Evolutionary conservation across 2,329 filamentous ascomycete species (phyloP).

Genomic region (Drechslerella dactyloides): DNA sequence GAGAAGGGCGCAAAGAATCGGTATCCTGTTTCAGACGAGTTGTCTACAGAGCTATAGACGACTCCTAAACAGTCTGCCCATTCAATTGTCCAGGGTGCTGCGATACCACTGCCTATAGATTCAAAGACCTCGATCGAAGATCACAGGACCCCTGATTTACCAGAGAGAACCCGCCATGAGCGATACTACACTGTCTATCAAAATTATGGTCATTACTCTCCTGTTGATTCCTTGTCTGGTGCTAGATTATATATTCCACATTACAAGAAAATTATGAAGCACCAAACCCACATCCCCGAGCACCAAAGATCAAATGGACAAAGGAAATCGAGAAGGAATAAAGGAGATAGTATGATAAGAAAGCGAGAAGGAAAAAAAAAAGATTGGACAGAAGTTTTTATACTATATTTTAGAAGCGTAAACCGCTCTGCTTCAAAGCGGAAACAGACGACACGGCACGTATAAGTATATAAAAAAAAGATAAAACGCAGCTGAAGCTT

Average conservation of each 20-base stretch:
- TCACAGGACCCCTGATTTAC: too few relatives aligned
- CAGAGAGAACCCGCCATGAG: too few relatives aligned
- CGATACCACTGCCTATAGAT: too few relatives aligned
- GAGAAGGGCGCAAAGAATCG: too few relatives aligned
- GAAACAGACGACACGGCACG: constrained; percentile 13
- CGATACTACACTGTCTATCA: too few relatives aligned
- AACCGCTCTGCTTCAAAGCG: constrained; percentile 3
- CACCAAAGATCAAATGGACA: constrained; percentile 21
- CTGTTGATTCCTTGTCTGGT: constrained; percentile 29
- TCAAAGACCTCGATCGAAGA: too few relatives aligned
- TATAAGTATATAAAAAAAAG: constrained; percentile 11
- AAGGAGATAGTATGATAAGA: constrained; percentile 21
- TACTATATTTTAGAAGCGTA: constrained; percentile 17
- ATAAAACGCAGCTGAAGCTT: constrained; percentile 1
- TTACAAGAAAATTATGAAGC: constrained; percentile 32
- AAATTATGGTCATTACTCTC: background rate
- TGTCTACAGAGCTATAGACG: too few relatives aligned
- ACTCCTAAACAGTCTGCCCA: too few relatives aligned
- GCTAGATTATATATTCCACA: constrained; percentile 37
- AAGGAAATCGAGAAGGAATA: constrained; percentile 37
- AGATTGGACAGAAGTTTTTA: constrained; percentile 13
- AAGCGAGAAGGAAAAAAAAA: constrained; percentile 10
- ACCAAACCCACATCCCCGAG: constrained; percentile 10
- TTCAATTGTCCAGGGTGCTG: too few relatives aligned
- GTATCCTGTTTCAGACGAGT: too few relatives aligned